Conservation (phyloP, 1,284 basidiomycete genomes). For the Vanrija sp. region DNA sequence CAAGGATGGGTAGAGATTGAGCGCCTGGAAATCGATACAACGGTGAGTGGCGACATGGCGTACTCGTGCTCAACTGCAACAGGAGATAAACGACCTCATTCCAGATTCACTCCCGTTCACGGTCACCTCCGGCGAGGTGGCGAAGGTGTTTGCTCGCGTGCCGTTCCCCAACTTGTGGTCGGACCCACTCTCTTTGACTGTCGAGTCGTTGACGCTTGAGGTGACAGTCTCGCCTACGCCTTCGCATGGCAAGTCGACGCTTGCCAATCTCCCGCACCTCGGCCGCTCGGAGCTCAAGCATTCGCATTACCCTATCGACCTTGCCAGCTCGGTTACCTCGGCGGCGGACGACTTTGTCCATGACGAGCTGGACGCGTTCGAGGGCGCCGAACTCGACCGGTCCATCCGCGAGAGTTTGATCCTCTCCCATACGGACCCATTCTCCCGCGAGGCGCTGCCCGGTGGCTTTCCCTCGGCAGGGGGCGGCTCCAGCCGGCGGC, state of each 20-base stretch:
- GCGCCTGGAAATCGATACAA: conserved; percentile 71
- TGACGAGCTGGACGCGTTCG: conserved; percentile 66
- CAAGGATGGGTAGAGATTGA: conserved; percentile 82
- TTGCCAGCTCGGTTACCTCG: conserved; percentile 71
- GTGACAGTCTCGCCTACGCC: conserved; percentile 61
- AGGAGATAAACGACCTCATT: conserved; percentile 80
- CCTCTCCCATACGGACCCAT: conserved; percentile 37
- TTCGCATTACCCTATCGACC: conserved; percentile 47
- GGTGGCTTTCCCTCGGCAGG: conserved; percentile 34
- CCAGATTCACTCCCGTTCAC: conserved; percentile 61
- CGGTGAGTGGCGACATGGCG: conserved; percentile 54
- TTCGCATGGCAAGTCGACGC: conserved; percentile 32
- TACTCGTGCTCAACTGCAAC: background rate
- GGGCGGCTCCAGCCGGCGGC: background rate
- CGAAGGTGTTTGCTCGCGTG: conserved; percentile 63
- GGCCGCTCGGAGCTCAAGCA: too few species aligned
- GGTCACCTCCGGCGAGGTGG: conserved; percentile 67
- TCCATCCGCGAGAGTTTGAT: conserved; percentile 55
- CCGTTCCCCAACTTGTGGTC: conserved; percentile 48
- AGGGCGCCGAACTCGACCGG: conserved; percentile 67
- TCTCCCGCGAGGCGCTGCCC: conserved; percentile 28
- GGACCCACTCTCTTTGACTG: conserved; percentile 40
- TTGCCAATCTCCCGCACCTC: background rate
- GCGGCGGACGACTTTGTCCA: conserved; percentile 81
- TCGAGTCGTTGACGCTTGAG: conserved; percentile 67